phyloP scores from a whole-genome alignment of 1,284 basidiomycete genomes.

The Fistulinella cinereoalba region DNA sequence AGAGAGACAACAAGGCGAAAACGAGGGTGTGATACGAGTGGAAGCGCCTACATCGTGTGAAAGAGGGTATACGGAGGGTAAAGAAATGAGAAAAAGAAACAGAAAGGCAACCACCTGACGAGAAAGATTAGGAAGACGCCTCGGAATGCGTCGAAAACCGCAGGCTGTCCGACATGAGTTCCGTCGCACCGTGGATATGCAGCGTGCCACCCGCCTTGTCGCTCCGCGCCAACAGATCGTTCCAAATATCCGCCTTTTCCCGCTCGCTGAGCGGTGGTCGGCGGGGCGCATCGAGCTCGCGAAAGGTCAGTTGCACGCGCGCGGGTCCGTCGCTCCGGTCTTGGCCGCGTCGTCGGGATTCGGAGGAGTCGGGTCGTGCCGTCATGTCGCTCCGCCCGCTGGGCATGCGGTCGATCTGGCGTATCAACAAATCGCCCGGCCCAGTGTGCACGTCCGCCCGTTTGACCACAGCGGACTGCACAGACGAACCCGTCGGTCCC shows the following conservation, averaged over 20 bases:
- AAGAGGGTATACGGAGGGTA: not conserved
- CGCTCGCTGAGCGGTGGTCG: slow-evolving; percentile 49
- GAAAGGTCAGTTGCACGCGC: slow-evolving; percentile 44
- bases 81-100: not conserved
- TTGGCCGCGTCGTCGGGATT: not conserved
- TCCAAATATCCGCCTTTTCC: slow-evolving; percentile 70
- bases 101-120: not conserved
- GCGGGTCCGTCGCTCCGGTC: slow-evolving; percentile 11
- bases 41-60: too few relatives aligned
- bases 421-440: too few relatives aligned
- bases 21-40: not conserved
- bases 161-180: slow-evolving; percentile 45
- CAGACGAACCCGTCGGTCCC: slow-evolving; percentile 3
- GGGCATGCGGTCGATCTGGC: slow-evolving; percentile 21
- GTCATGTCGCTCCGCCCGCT: slow-evolving; percentile 34
- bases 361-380: slow-evolving; percentile 17
- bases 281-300: slow-evolving; percentile 41
- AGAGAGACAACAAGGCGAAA: not conserved
- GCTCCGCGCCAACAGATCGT: slow-evolving; percentile 61
- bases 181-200: slow-evolving; percentile 43
- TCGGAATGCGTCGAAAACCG: slow-evolving; percentile 37
- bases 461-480: slow-evolving; percentile 7
- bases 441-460: slow-evolving; percentile 1
- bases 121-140: too few relatives aligned
- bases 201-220: slow-evolving; percentile 67